Evolutionary conservation across 257 asterid genomes (phyloP), one percentile per base, ranked within the genome.

Genomic region (Handroanthus guayacan): DNA sequence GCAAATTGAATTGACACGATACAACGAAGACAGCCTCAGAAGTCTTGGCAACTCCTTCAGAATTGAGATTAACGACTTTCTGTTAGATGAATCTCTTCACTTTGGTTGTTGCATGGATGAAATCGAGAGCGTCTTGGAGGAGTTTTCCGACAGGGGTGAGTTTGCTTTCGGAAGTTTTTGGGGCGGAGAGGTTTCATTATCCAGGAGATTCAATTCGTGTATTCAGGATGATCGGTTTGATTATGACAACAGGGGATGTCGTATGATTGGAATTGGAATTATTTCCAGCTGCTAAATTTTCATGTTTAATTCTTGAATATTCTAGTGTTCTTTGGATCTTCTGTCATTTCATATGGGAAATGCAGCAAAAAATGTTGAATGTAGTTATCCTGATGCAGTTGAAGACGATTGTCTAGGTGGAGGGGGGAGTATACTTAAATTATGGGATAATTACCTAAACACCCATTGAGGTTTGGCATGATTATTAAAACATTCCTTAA

Each of bases 121-220:
- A 83, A 85, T 85, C 69, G 98, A 93, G 78, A 82, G 79, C 61
- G 92, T 84, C 18, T 85, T 93, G 83, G 91, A 83, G 75, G 94
- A 88, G 11, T 81, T 90, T 70, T 90, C 90, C 12, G 76, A 77
- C 47, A 80, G 81, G 81, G 98, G 98, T 4, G 91, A 83, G 80
- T 93, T 93, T 85, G 93, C 81, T 48, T 93, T 93, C 69, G 98
- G 97, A 41, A 90, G 97, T 70, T 93, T 93, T 76, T 89, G 92
- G 96, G 88, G 86, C 78, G 83, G 81, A 37, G 89, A 85, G 17
- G 71, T 44, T 12, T 76, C 79, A 3, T 37, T 57, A 2, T 58
- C 64, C 5, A 82, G 82, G 69, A 70, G 82, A 54, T 86, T 87
- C 9, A 73, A 80, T 61, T 66, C 87, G 56, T 79, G 89, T 63